Evolutionary conservation across 495 filamentous ascomycete genomes (phyloP).

Genomic region (Cladorrhinum samala): DNA sequence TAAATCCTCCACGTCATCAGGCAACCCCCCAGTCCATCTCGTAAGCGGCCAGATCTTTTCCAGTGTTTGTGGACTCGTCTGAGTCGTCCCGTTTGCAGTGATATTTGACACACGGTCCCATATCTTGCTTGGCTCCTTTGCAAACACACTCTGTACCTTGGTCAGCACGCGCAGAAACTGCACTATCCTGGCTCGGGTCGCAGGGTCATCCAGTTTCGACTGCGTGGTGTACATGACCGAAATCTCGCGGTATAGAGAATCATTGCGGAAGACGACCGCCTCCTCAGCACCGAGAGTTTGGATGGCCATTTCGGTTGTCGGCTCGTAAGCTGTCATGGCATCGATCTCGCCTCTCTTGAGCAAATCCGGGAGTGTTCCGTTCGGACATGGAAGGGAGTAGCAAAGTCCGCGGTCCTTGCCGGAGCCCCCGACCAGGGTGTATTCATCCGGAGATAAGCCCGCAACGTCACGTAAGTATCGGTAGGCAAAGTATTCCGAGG

Average conservation of each 20-base stretch:
- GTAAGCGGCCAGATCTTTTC: neutral
- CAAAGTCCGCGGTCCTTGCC: neutral
- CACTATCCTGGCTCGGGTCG: conserved; percentile 1
- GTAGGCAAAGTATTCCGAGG: conserved; percentile 11
- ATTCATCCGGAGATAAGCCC: neutral
- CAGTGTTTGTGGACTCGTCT: neutral
- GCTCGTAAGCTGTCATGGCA: neutral
- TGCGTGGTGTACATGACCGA: conserved; percentile 6
- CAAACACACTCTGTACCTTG: conserved; percentile 4
- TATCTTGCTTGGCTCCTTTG: neutral
- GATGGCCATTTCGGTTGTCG: neutral
- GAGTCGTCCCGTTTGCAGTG: neutral
- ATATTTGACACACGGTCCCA: neutral
- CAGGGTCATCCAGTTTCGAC: conserved; percentile 1
- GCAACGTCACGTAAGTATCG: conserved; percentile 4
- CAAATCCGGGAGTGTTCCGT: conserved; percentile 3
- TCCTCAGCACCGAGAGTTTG: conserved; percentile 1
- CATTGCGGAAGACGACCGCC: conserved; percentile 4
- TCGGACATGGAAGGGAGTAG: conserved; percentile 2
- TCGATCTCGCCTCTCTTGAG: neutral
- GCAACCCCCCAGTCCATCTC: neutral
- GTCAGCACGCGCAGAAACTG: conserved; percentile 1
- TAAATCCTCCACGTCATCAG: conserved; percentile 4
- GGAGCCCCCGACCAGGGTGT: neutral
- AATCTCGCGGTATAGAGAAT: conserved; percentile 4